phyloP scores from a whole-genome alignment of 2,329 filamentous ascomycete species.

The Fusarium tricinctum region DNA sequence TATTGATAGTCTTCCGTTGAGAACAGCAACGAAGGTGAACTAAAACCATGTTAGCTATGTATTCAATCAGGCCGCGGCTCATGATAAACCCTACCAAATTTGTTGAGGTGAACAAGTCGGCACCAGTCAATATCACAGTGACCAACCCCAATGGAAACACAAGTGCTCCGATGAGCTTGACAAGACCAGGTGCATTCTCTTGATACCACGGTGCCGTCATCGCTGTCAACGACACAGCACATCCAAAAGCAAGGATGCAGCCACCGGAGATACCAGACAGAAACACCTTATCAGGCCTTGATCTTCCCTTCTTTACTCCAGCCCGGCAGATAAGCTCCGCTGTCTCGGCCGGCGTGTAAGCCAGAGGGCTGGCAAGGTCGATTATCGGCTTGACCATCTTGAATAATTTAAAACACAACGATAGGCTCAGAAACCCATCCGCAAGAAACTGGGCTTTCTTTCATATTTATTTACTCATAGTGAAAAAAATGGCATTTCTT shows the following conservation, averaged over 20 bases:
- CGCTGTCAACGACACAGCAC: conserved; percentile 41
- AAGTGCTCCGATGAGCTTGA: conserved; percentile 41
- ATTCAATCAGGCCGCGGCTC: fast-evolving
- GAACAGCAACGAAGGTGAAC: conserved; percentile 45
- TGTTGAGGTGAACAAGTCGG: conserved; percentile 44
- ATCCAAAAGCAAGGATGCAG: conserved; percentile 40
- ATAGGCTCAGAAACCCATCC: too few relatives aligned
- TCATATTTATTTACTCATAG: conserved; percentile 1
- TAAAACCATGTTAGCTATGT: not conserved
- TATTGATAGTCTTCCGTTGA: conserved; percentile 38
- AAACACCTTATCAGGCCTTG: conserved; percentile 41
- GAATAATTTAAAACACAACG: not conserved
- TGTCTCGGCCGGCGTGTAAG: conserved; percentile 45
- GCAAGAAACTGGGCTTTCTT: not conserved
- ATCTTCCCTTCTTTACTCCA: conserved; percentile 43
- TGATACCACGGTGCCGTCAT: conserved; percentile 46
- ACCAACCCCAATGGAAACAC: conserved; percentile 44
- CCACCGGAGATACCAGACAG: conserved; percentile 42
- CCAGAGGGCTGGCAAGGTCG: conserved; percentile 16
- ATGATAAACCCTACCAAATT: conserved; percentile 20
- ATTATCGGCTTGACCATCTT: conserved; percentile 16
- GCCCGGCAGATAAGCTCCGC: conserved; percentile 41
- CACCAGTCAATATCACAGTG: conserved; percentile 40
- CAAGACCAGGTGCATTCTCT: conserved; percentile 41
- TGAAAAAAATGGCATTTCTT: not conserved